A percentile compares a stretch with the other conserved stretches of the same genome.
phyloP scores from a whole-genome alignment of 1,284 basidiomycete genomes.

The Heterobasidion annosum region DNA sequence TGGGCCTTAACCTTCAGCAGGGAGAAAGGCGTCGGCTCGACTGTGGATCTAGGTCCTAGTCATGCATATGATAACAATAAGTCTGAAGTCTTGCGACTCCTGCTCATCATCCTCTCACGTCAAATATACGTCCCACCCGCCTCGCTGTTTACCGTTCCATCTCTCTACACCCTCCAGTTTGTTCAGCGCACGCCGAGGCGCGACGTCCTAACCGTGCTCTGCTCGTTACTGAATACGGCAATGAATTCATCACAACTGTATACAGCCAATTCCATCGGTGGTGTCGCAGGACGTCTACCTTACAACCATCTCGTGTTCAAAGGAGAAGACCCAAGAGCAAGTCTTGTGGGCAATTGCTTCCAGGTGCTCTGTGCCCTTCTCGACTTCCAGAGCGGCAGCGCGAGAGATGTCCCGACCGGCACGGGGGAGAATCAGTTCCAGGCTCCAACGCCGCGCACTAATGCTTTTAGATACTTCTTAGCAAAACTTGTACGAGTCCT shows the following conservation, averaged over 20 bases:
- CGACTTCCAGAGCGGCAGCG: constrained; percentile 75
- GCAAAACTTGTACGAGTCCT: constrained; percentile 54
- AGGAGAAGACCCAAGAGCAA: constrained; percentile 67
- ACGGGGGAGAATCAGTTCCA: constrained; percentile 33
- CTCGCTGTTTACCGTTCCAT: constrained; percentile 60
- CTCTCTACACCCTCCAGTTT: constrained; percentile 67
- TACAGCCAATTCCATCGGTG: constrained; percentile 43
- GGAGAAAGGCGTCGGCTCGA: constrained; percentile 87
- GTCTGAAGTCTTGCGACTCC: constrained; percentile 77
- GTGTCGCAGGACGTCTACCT: constrained; percentile 62
- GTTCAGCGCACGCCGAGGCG: constrained; percentile 74
- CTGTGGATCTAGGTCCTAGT: constrained; percentile 59
- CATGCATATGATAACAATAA: constrained; percentile 73
- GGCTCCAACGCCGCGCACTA: constrained; percentile 61
- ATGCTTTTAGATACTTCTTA: constrained; percentile 85
- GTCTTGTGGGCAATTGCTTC: constrained; percentile 63
- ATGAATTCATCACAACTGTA: constrained; percentile 55
- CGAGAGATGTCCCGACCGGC: constrained; percentile 39
- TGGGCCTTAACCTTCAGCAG: constrained; percentile 27
- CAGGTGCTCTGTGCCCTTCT: constrained; percentile 71
- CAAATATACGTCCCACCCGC: constrained; percentile 78
- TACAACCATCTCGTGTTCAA: constrained; percentile 90
- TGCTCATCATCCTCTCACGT: constrained; percentile 78
- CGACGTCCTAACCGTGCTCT: constrained; percentile 80
- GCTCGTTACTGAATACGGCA: constrained; percentile 84